phyloP scores from a whole-genome alignment of 2,329 filamentous ascomycete species.

The Fusarium sp. region DNA sequence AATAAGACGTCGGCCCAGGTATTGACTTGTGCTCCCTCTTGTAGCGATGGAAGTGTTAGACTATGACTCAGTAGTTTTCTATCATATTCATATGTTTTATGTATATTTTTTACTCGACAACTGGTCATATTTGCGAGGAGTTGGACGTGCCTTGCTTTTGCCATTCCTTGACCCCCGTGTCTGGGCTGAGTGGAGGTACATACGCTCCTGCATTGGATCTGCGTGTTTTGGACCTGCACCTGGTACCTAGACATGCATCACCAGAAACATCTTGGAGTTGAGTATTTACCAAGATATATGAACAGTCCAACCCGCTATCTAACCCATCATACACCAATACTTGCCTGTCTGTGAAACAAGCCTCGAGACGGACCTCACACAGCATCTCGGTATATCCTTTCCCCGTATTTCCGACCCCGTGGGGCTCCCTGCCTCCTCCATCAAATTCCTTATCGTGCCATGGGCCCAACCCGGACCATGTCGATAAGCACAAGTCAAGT shows the following conservation, averaged over 20 bases:
- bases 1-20: not conserved
- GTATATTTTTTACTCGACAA: not conserved
- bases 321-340: not conserved
- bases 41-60: not conserved
- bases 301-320: not conserved
- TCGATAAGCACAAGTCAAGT: conserved; percentile 23
- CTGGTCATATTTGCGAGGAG: not conserved
- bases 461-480: conserved; percentile 3
- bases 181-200: not conserved
- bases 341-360: not conserved
- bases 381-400: conserved; percentile 35
- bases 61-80: not conserved
- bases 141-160: not conserved
- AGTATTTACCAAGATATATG: not conserved
- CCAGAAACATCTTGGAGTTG: not conserved
- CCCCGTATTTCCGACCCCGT: conserved; percentile 42
- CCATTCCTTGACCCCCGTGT: not conserved
- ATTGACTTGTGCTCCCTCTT: not conserved
- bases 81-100: not conserved
- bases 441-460: conserved; percentile 33
- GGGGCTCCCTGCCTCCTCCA: conserved; percentile 17
- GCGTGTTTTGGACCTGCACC: not conserved
- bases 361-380: not conserved
- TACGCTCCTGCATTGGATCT: not conserved
- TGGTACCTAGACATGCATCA: not conserved